Base-by-base conservation (phyloP, 345 rosid species). In the Lepidium didymum region DNA sequence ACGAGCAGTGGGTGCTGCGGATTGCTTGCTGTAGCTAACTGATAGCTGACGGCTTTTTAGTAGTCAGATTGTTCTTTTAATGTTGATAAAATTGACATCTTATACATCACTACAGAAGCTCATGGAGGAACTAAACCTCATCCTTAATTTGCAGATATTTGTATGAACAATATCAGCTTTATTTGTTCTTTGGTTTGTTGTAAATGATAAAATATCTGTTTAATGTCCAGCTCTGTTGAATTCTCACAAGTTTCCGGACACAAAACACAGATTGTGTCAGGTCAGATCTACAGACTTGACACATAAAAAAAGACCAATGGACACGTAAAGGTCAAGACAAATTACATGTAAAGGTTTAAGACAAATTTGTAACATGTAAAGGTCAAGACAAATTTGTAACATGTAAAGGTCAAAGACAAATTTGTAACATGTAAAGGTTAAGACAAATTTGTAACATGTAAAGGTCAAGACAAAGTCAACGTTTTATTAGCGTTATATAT, bases 1-100 rank as follows among this genome's bases (percentile, higher is more conserved):
- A 88, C 78, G 35, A 71, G 74, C 52, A 56, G 15, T 52, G 47
- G 81, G 76, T 82, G 81, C 77, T 67, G 70, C 77, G 10, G 18
- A 25, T 66, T 56, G 60, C 73, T 47, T 65, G 64, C 18, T 57
- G 69, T 66, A 72, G 70, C 76, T 47, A 61, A 43, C 68, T 57
- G 62, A 51, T 69, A 78, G 80, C 55, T 66, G 54, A 49, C 21
- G 19, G 72, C 46, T 58, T 64, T 50, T 42, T 73, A 82, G 63
- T 67, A 56, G 31, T 68, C 82, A 36, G 75, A 69, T 78, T 81
- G 72, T 69, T 74, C n/a, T 61, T 60, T 51, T 41, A 37, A 37
- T 70, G 70, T 64, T 73, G 68, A 74, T 72, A 62, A 64, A 52
- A 52, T 61, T 58, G 72, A 73, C 77, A 63, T 68, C 41, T 61